phyloP scores from a whole-genome alignment of 148 eudicot genomes.

The Bassia scoparia region DNA sequence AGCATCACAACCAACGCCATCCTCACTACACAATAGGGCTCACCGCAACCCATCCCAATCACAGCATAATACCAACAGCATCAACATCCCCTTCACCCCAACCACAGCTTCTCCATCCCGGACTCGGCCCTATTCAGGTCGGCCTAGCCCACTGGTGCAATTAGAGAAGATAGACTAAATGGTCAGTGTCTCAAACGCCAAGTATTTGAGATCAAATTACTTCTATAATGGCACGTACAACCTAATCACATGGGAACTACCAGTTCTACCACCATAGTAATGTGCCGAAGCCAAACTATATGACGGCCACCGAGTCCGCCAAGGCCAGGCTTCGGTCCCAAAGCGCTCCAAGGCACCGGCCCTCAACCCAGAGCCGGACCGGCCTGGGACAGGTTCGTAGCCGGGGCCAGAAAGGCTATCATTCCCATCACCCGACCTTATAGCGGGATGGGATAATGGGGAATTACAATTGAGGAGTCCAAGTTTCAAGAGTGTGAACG shows the following conservation, averaged over 20 bases:
- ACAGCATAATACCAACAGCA: conserved; percentile 19
- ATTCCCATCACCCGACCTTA: conserved; percentile 52
- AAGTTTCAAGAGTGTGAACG: conserved; percentile 58
- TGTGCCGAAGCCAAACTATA: conserved; percentile 54
- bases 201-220: conserved; percentile 60
- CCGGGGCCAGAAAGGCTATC: conserved; percentile 54
- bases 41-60: conserved; percentile 23
- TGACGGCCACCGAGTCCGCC: conserved; percentile 79
- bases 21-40: conserved; percentile 45
- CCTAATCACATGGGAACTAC: conserved; percentile 22
- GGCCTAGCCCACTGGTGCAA: conserved; percentile 67
- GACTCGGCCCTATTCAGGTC: conserved; percentile 50
- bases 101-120: conserved; percentile 59
- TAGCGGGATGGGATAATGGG: conserved; percentile 31
- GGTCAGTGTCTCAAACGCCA: conserved; percentile 49
- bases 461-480: conserved; percentile 52
- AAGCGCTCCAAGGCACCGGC: conserved; percentile 75
- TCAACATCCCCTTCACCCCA: conserved; percentile 28
- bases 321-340: conserved; percentile 60
- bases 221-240: conserved; percentile 29
- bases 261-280: conserved; percentile 10
- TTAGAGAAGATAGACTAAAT: conserved; percentile 40
- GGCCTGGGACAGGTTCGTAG: conserved; percentile 26
- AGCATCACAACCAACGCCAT: conserved; percentile 42
- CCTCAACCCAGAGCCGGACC: conserved; percentile 68